Conservation (phyloP, 1,284 basidiomycete genomes). For the Uromyces viciae-fabae region DNA sequence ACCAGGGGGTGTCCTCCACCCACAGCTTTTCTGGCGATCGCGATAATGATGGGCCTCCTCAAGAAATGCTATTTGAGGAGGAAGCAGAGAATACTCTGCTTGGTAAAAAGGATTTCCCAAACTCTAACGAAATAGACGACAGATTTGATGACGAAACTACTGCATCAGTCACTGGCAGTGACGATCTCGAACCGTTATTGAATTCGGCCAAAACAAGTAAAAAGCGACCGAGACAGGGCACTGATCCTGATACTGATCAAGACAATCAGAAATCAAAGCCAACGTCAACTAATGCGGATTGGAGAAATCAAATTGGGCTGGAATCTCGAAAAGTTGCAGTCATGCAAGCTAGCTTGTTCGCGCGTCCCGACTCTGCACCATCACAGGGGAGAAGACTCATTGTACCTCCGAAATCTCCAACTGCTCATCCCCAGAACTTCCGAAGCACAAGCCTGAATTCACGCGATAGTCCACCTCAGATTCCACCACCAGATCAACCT, state of each 20-base stretch:
- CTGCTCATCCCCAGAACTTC: constrained; percentile 1
- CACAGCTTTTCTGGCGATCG: constrained; percentile 8
- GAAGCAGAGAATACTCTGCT: not conserved
- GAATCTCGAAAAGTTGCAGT: constrained; percentile 45
- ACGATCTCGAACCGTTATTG: constrained; percentile 6
- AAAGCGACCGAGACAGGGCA: constrained; percentile 33
- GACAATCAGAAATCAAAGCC: constrained; percentile 14
- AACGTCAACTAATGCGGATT: constrained; percentile 5
- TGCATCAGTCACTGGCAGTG: constrained; percentile 42
- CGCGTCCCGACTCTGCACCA: constrained; percentile 26
- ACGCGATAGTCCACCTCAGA: not conserved
- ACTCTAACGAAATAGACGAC: not conserved
- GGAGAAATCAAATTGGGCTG: constrained; percentile 25
- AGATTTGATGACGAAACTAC: constrained; percentile 27
- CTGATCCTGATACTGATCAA: constrained; percentile 5
- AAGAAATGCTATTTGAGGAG: constrained; percentile 37
- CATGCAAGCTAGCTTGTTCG: constrained; percentile 45
- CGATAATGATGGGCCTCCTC: constrained; percentile 37
- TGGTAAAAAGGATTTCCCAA: not conserved
- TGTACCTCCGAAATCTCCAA: not conserved
- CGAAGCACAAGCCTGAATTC: not conserved
- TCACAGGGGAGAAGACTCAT: not conserved
- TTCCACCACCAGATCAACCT: not conserved
- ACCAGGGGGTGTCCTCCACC: not conserved
- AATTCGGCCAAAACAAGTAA: constrained; percentile 13